Percentiles rank a stretch among this genome's conserved stretches.
phyloP scores from a whole-genome alignment of 768 basidiomycete genomes.

The Hypholoma fasciculare region DNA sequence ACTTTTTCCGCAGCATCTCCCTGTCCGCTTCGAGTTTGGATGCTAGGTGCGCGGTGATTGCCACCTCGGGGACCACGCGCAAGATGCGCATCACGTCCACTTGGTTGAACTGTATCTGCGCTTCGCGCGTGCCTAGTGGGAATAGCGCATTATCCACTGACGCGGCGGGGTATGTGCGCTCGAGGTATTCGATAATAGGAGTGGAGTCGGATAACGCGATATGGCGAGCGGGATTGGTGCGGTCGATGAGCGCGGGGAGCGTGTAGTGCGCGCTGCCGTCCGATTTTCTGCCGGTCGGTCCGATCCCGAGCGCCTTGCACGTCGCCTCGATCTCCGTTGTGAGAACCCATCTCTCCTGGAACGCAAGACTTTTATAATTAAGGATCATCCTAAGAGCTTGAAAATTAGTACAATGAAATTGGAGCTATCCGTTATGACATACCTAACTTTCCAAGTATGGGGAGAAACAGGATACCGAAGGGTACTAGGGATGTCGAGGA shows the following conservation, averaged over 20 bases:
- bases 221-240: slow-evolving; percentile 17
- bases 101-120: slow-evolving; percentile 24
- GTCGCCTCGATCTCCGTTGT: slow-evolving; percentile 22
- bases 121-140: slow-evolving; percentile 19
- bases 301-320: slow-evolving; percentile 21
- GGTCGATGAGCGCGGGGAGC: slow-evolving; percentile 31
- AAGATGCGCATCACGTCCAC: slow-evolving; percentile 16
- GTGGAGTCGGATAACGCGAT: slow-evolving; percentile 32
- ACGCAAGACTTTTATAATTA: slow-evolving; percentile 27
- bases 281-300: slow-evolving; percentile 23
- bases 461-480: slow-evolving; percentile 18
- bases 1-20: slow-evolving; percentile 12
- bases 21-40: slow-evolving; percentile 22
- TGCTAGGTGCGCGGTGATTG: slow-evolving; percentile 20
- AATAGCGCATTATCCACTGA: slow-evolving; percentile 16
- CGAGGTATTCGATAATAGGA: slow-evolving; percentile 37
- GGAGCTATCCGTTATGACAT: neutral
- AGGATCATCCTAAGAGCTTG: slow-evolving; percentile 11
- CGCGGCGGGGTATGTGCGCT: slow-evolving; percentile 25
- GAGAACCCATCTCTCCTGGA: slow-evolving; percentile 22
- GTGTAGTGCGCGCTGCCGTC: slow-evolving; percentile 27
- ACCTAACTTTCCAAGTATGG: slow-evolving; percentile 29
- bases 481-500: slow-evolving; percentile 20
- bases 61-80: slow-evolving; percentile 15
- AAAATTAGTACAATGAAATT: neutral